Conservation (phyloP, 2,329 filamentous ascomycete genomes). For the Exophiala dermatitidis region DNA sequence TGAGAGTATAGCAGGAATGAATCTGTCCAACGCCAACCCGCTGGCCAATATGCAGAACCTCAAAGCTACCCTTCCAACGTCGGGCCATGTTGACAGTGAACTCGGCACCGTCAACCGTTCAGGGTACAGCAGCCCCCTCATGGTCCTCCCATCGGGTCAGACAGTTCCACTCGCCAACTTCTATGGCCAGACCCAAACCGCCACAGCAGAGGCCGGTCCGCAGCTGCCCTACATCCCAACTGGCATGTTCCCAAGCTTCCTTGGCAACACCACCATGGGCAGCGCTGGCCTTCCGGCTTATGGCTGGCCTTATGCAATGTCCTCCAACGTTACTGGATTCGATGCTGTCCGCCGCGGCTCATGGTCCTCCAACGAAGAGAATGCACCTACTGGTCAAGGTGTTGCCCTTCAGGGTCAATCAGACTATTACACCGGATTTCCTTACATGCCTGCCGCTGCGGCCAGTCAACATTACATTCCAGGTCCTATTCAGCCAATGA, state of each 20-base stretch:
- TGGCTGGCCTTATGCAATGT: constrained; percentile 34
- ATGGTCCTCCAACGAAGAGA: constrained; percentile 40
- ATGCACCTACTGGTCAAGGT: constrained; percentile 47
- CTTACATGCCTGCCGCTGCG: constrained; percentile 58
- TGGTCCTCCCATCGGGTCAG: constrained; percentile 27
- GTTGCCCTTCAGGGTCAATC: constrained; percentile 37
- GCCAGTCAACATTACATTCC: constrained; percentile 36
- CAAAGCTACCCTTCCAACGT: constrained; percentile 23
- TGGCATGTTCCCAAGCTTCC: constrained; percentile 33
- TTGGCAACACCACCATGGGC: constrained; percentile 31
- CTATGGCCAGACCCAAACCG: constrained; percentile 21
- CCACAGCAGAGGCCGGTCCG: constrained; percentile 12
- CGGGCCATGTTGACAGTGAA: constrained; percentile 13
- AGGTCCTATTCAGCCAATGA: constrained; percentile 39
- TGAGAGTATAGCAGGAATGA: constrained; percentile 16
- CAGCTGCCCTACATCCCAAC: constrained; percentile 33
- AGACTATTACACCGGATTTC: constrained; percentile 47
- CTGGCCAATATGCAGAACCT: constrained; percentile 25
- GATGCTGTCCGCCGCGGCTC: constrained; percentile 33
- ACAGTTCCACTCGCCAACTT: constrained; percentile 24
- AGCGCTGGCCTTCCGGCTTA: constrained; percentile 32
- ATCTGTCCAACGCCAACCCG: constrained; percentile 16
- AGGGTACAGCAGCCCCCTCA: constrained; percentile 24
- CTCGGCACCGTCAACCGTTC: constrained; percentile 16
- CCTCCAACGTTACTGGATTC: constrained; percentile 34